Conservation (phyloP, 2,329 filamentous ascomycete genomes). For the Colletotrichum liaoningense region DNA sequence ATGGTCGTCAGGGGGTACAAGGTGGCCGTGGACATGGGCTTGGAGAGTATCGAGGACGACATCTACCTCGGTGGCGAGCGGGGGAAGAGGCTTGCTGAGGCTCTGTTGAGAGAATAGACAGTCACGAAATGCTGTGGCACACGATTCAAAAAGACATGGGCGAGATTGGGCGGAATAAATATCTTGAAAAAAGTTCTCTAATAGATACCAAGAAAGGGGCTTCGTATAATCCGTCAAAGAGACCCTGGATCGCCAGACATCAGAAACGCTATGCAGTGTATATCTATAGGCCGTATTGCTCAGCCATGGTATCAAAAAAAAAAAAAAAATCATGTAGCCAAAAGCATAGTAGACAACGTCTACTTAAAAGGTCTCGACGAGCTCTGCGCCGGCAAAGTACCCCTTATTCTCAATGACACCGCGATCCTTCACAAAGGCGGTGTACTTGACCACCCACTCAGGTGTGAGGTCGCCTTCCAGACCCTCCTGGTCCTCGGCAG, state of each 20-base stretch:
- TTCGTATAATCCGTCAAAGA: constrained; percentile 14
- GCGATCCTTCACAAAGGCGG: constrained; percentile 88
- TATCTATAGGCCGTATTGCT: constrained; percentile 28
- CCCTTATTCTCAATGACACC: constrained; percentile 99
- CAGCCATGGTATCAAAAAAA: constrained; percentile 34
- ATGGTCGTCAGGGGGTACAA: constrained; percentile 86
- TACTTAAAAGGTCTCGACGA: constrained; percentile 52
- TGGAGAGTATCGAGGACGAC: constrained; percentile 69
- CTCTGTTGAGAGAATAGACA: constrained; percentile 40
- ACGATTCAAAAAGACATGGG: neutral
- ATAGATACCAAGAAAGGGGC: constrained; percentile 19
- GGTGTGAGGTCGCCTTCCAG: constrained; percentile 83
- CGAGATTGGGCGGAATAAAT: neutral
- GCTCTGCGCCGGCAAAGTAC: constrained; percentile 89
- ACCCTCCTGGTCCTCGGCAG: constrained; percentile 63
- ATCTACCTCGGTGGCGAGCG: constrained; percentile 70
- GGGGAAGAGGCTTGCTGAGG: constrained; percentile 62
- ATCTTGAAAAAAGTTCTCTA: constrained; percentile 19
- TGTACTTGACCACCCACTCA: constrained; percentile 97
- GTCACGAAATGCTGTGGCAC: neutral
- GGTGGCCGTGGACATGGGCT: constrained; percentile 80
- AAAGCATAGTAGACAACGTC: neutral
- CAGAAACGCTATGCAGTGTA: constrained; percentile 33
- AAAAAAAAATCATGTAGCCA: constrained; percentile 5
- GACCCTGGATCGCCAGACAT: constrained; percentile 28